These are phyloP conservation scores for Colletotrichum liriopes DNA, from an alignment of 2,329 filamentous ascomycete species.

Conservation along the genomic window DNA sequence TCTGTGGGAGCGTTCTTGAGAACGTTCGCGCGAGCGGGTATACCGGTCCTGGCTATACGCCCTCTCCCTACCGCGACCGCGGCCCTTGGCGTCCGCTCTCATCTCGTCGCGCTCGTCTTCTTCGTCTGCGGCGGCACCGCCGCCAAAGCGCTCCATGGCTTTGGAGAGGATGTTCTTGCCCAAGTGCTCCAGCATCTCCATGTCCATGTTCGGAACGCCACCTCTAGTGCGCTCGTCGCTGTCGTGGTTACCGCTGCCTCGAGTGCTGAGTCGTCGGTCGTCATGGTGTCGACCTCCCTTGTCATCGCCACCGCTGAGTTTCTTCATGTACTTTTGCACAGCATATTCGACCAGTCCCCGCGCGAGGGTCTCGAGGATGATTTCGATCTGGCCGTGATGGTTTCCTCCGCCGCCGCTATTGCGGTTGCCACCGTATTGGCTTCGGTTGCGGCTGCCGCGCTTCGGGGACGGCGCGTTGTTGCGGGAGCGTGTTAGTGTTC, in stretches of 20 bases:
- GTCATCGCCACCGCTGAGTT: not conserved
- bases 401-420: slow-evolving; percentile 3
- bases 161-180: slow-evolving; percentile 37
- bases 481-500: slow-evolving; percentile 29
- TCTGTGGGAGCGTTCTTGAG: slow-evolving; percentile 4
- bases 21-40: slow-evolving; percentile 8
- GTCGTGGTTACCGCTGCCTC: not conserved
- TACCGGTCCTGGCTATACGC: slow-evolving; percentile 2
- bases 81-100: not conserved
- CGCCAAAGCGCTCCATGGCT: slow-evolving; percentile 29
- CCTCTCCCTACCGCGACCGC: slow-evolving; percentile 3
- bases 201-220: slow-evolving; percentile 35
- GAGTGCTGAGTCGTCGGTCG: slow-evolving; percentile 11
- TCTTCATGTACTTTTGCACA: slow-evolving; percentile 35
- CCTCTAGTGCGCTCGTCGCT: slow-evolving; percentile 20
- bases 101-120: not conserved
- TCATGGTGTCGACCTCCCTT: slow-evolving; percentile 5
- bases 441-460: slow-evolving; percentile 23
- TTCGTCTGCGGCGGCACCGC: not conserved
- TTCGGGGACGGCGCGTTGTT: slow-evolving; percentile 22
- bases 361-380: slow-evolving; percentile 35
- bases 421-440: not conserved
- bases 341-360: slow-evolving; percentile 36
- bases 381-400: slow-evolving; percentile 26
- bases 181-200: slow-evolving; percentile 36